phyloP scores from a whole-genome alignment of 2,329 filamentous ascomycete genomes.

The Magnaporthiopsis poae region DNA sequence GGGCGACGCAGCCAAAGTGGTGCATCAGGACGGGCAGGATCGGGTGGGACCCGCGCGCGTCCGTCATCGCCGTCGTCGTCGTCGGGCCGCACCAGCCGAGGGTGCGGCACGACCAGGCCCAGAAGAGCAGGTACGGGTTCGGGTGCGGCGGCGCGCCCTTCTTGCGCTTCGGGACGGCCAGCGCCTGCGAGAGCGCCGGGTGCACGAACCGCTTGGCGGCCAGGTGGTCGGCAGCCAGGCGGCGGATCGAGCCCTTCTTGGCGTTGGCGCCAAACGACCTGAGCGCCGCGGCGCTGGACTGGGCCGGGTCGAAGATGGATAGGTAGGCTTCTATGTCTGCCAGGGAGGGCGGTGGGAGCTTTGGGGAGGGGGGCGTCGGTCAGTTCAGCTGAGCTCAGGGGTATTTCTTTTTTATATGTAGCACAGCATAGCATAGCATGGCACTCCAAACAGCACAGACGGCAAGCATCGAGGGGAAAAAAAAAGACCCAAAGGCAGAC shows the following conservation, averaged over 20 bases:
- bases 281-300: slow-evolving; percentile 49
- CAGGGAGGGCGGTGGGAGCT: slow-evolving; percentile 38
- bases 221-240: slow-evolving; percentile 48
- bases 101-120: slow-evolving; percentile 53
- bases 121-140: slow-evolving; percentile 62
- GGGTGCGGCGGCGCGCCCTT: slow-evolving; percentile 27
- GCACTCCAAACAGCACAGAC: too few species aligned
- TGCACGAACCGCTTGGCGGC: slow-evolving; percentile 40
- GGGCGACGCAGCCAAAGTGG: slow-evolving; percentile 66
- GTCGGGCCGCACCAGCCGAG: slow-evolving; percentile 58
- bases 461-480: not conserved
- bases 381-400: not conserved
- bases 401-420: too few species aligned
- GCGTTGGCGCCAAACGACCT: slow-evolving; percentile 56
- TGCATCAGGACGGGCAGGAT: slow-evolving; percentile 66
- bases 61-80: slow-evolving; percentile 16
- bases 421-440: too few species aligned
- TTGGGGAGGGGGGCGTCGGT: not conserved
- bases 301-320: slow-evolving; percentile 52
- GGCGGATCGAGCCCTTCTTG: slow-evolving; percentile 50
- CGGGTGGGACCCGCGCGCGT: slow-evolving; percentile 49
- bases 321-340: slow-evolving; percentile 58
- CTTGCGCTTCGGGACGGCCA: slow-evolving; percentile 37
- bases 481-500: too few species aligned
- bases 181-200: slow-evolving; percentile 26